These are phyloP conservation scores for Tetrahymena thermophila DNA, from an alignment of 73 alveolate genomes.

Conservation along the genomic window DNA sequence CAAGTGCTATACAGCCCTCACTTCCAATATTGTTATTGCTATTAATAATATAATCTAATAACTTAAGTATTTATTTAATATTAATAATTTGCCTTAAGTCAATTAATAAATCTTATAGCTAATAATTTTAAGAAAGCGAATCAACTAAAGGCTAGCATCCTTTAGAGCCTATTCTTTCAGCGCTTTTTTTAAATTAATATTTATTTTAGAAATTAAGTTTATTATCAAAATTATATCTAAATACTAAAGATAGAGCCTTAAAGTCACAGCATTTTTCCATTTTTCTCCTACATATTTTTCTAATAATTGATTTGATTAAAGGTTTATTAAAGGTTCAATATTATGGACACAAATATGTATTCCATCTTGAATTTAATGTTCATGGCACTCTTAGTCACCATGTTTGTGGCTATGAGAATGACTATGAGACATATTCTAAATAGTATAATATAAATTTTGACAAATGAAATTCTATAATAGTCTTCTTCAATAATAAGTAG, in stretches of 20 bases:
- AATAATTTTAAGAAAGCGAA: neutral
- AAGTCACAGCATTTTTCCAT: neutral
- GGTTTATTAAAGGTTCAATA: neutral
- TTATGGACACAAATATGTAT: neutral
- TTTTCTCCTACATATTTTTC: neutral
- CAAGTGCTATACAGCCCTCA: neutral
- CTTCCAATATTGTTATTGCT: neutral
- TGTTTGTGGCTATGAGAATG: neutral
- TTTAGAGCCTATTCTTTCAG: neutral
- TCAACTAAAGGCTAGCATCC: neutral
- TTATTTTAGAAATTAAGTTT: neutral
- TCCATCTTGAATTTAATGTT: neutral
- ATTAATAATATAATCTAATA: neutral
- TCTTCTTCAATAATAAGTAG: no score
- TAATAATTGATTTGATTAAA: neutral
- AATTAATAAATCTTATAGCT: neutral
- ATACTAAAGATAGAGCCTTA: neutral
- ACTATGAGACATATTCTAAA: neutral
- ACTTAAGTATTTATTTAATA: neutral
- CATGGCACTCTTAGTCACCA: neutral
- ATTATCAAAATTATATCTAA: neutral
- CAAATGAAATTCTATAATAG: no score
- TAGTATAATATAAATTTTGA: neutral
- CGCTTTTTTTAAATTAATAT: neutral
- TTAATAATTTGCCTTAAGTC: neutral